These are phyloP conservation scores for Cubamyces sp. DNA, from an alignment of 768 basidiomycete species.

Conservation along the genomic window DNA sequence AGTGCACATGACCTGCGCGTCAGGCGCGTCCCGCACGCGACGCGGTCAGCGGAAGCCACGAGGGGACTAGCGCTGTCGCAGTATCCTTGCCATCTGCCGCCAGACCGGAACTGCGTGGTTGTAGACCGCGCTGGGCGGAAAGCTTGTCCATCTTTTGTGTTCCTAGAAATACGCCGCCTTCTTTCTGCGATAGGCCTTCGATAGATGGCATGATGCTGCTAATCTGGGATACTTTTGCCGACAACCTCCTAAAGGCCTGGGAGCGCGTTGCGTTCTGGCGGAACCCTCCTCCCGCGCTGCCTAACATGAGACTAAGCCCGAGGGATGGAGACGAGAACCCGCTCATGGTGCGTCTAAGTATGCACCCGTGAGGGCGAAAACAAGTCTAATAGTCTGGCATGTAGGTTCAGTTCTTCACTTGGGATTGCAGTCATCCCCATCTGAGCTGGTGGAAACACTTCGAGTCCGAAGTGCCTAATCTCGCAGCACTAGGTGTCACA, in stretches of 20 bases:
- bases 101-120: not conserved
- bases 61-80: not conserved
- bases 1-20: slow-evolving; percentile 23
- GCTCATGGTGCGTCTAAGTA: slow-evolving; percentile 58
- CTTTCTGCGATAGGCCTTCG: slow-evolving; percentile 1
- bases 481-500: slow-evolving; percentile 73
- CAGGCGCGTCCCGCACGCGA: not conserved
- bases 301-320: slow-evolving; percentile 65
- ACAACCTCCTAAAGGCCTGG: slow-evolving; percentile 12
- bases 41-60: not conserved
- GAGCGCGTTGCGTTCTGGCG: slow-evolving; percentile 23
- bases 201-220: slow-evolving; percentile 6
- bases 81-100: not conserved
- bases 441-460: slow-evolving; percentile 85
- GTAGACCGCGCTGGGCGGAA: not conserved
- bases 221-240: slow-evolving; percentile 16
- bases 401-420: slow-evolving; percentile 85
- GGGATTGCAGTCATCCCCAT: slow-evolving; percentile 61
- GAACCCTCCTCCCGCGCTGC: slow-evolving; percentile 46
- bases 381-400: not conserved
- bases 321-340: slow-evolving; percentile 54
- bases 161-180: not conserved
- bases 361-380: not conserved
- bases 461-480: slow-evolving; percentile 61
- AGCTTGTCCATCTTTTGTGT: not conserved